phyloP scores from a whole-genome alignment of 108 stramenopile genomes.

The Discostella stelligeroides region DNA sequence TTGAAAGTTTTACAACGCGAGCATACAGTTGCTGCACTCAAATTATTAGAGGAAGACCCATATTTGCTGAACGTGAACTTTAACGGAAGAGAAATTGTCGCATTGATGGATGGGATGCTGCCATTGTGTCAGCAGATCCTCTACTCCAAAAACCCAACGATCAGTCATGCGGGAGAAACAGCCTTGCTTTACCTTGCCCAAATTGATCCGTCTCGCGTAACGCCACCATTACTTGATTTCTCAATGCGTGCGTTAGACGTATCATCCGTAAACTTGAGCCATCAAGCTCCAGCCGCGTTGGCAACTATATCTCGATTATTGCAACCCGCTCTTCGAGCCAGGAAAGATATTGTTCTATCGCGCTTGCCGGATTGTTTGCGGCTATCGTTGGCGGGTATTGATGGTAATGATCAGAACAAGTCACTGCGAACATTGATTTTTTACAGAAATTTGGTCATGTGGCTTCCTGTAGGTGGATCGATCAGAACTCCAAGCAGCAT shows the following conservation, averaged over 20 bases:
- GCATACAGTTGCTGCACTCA: slow-evolving; percentile 47
- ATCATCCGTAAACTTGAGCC: slow-evolving; percentile 80
- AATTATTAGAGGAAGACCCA: slow-evolving; percentile 64
- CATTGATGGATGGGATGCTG: slow-evolving; percentile 69
- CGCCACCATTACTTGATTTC: slow-evolving; percentile 87
- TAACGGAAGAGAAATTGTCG: slow-evolving; percentile 75
- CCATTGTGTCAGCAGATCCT: slow-evolving; percentile 84
- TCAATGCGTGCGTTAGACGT: slow-evolving; percentile 76
- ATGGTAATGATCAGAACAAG: slow-evolving; percentile 91
- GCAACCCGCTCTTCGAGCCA: slow-evolving; percentile 67
- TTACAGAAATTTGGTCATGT: slow-evolving; percentile 79
- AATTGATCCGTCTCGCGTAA: slow-evolving; percentile 71
- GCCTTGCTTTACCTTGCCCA: slow-evolving; percentile 80
- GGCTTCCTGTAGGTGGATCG: slow-evolving; percentile 77
- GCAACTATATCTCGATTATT: slow-evolving; percentile 68
- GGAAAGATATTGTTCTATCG: slow-evolving; percentile 62
- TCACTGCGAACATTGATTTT: slow-evolving; percentile 83
- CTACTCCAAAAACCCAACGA: slow-evolving; percentile 86
- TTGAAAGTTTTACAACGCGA: slow-evolving; percentile 49
- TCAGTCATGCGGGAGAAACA: slow-evolving; percentile 85
- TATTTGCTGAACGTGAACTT: slow-evolving; percentile 46
- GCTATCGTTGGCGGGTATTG: slow-evolving; percentile 85
- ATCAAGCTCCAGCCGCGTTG: slow-evolving; percentile 89
- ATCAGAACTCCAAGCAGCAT: slow-evolving; percentile 8
- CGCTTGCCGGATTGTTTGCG: slow-evolving; percentile 79